Conservation (phyloP, 1,284 basidiomycete species). For the Puccinia triticina region DNA sequence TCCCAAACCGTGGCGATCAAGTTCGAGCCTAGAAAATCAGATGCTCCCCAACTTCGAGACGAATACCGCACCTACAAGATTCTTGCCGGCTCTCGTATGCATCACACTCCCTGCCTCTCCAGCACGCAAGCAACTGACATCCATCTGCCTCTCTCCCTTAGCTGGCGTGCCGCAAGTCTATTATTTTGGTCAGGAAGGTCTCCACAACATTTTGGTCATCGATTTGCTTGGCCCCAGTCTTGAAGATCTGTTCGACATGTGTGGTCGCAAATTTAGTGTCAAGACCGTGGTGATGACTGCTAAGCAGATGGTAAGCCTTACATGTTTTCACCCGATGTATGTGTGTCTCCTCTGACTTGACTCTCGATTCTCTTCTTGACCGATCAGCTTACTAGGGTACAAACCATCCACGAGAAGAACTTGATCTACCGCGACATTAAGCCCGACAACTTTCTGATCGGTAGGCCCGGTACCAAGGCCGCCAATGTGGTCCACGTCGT, state of each 20-base stretch:
- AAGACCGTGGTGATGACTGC: slow-evolving; percentile 98
- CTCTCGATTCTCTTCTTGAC: not conserved
- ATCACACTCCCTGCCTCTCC: not conserved
- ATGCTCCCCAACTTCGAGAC: slow-evolving; percentile 91
- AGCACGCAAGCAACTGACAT: not conserved
- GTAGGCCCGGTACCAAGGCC: slow-evolving; percentile 82
- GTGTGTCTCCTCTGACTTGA: slow-evolving; percentile 24
- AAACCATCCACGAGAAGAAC: slow-evolving; percentile 95
- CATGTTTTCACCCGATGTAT: slow-evolving; percentile 56
- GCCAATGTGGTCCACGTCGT: slow-evolving; percentile 82
- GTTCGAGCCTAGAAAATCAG: slow-evolving; percentile 95
- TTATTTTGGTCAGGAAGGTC: slow-evolving; percentile 95
- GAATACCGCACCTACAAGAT: slow-evolving; percentile 98
- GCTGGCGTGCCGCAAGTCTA: slow-evolving; percentile 92
- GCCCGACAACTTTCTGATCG: slow-evolving; percentile 94
- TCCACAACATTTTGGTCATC: slow-evolving; percentile 95
- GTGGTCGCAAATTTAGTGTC: slow-evolving; percentile 86
- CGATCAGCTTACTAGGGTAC: slow-evolving; percentile 78
- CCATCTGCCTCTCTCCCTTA: slow-evolving; percentile 58
- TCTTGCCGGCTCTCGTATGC: slow-evolving; percentile 84
- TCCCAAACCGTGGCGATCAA: slow-evolving; percentile 96
- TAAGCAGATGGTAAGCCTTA: slow-evolving; percentile 81
- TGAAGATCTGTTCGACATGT: slow-evolving; percentile 96
- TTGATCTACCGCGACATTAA: slow-evolving; percentile 98
- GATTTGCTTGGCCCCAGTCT: slow-evolving; percentile 89